phyloP scores from a whole-genome alignment of 257 asterid genomes.

The Scutellaria galericulata region DNA sequence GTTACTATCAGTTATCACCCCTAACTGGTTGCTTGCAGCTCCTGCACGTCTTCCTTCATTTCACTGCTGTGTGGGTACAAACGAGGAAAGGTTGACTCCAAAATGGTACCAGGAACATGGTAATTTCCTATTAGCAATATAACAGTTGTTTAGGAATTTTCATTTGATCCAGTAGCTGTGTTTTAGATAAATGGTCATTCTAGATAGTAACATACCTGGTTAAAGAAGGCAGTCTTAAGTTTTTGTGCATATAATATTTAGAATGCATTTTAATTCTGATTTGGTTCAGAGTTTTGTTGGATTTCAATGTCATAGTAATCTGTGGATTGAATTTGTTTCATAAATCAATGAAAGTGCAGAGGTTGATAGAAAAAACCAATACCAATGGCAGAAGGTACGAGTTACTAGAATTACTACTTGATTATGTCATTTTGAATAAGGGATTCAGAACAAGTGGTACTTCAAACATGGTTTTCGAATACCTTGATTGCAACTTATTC shows the following conservation, averaged over 20 bases:
- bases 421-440: too few species aligned
- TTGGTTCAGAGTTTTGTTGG: background rate
- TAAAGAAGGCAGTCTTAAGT: too few species aligned
- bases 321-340: background rate
- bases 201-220: too few species aligned
- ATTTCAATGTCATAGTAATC: background rate
- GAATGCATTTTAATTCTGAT: too few species aligned
- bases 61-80: constrained; percentile 84
- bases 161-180: background rate
- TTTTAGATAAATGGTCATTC: too few species aligned
- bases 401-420: too few species aligned
- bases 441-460: too few species aligned
- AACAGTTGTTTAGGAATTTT: background rate
- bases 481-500: background rate
- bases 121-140: constrained; percentile 36
- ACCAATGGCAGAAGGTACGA: too few species aligned
- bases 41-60: constrained; percentile 85
- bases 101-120: constrained; percentile 89
- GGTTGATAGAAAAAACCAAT: too few species aligned
- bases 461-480: background rate
- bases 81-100: constrained; percentile 72
- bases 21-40: constrained; percentile 45
- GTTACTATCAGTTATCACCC: background rate
- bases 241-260: too few species aligned
- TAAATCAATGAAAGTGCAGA: too few species aligned